Evolutionary conservation across 768 basidiomycete genomes (phyloP), one percentile per base, ranked within the genome.

Genomic region (Terana coerulea): DNA sequence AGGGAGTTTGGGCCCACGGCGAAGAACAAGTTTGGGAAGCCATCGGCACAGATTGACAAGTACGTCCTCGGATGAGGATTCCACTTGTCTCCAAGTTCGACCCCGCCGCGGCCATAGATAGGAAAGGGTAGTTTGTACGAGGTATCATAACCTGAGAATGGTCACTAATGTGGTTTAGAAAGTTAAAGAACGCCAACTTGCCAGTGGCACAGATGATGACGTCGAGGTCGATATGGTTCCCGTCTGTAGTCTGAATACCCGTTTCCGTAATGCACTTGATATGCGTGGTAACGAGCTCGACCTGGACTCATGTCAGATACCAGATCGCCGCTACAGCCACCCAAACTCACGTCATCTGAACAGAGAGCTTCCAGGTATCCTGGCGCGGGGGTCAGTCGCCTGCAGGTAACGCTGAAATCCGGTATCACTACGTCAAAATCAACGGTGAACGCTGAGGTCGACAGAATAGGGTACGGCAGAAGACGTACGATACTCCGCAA

Each of bases 11-110:
- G 83, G 0, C 84, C 83, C 11, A 77, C 58, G 21, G 67, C 57
- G 47, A 75, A 69, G 71, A 85, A 85, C 74, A 75, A 78, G 64
- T 84, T 86, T n/a, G 85, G 84, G 65, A 85, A 85, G 7, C 79
- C 80, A 42, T 83, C 78, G 17, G 79, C 72, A n/a, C 77, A 74
- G 24, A 85, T 60, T 7, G 77, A 71, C 8, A 86, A 70, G 62
- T 88, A 88, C 2, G 80, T 75, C 7, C 66, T 64, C 1, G 84
- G 80, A 56, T 79, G 70, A 3, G 82, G 79, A 1, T 64, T 70
- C 63, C 78, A 82, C 47, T 74, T 74, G 14, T 78, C 72, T 47
- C 73, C 72, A 3, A 87, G 67, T 44, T 77, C 70, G 5, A 73
- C 56, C 2, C 81, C 81, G 17, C 70, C 63, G 14, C 79, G 76